phyloP scores from a whole-genome alignment of 495 filamentous ascomycete species.

The Trichocladium uniseriatum region DNA sequence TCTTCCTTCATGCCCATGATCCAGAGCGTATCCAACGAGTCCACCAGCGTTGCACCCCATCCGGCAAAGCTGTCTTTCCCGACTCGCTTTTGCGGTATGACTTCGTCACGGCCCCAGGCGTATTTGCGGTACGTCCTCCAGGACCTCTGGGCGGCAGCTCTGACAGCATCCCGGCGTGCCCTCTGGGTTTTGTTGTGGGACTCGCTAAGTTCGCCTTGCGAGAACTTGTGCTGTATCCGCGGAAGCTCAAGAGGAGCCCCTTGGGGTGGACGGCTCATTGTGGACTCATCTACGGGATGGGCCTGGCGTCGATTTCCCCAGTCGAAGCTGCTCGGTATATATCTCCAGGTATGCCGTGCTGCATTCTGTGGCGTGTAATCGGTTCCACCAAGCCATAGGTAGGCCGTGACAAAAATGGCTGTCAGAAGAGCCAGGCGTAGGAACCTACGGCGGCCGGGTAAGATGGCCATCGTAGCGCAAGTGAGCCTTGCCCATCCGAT shows the following conservation, averaged over 20 bases:
- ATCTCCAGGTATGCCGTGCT: slow-evolving; percentile 13
- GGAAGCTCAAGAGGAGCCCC: slow-evolving; percentile 29
- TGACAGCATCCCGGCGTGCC: slow-evolving; percentile 39
- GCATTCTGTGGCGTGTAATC: background rate
- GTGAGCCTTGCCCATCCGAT: slow-evolving; percentile 15
- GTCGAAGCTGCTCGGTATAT: slow-evolving; percentile 32
- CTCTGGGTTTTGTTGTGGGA: slow-evolving; percentile 23
- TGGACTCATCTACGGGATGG: slow-evolving; percentile 27
- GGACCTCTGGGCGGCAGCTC: slow-evolving; percentile 54
- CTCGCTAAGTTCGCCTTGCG: slow-evolving; percentile 23
- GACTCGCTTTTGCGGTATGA: slow-evolving; percentile 51
- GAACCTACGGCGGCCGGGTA: slow-evolving; percentile 17
- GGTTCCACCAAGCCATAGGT: slow-evolving; percentile 6
- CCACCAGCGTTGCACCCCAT: slow-evolving; percentile 84
- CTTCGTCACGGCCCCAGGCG: slow-evolving; percentile 71
- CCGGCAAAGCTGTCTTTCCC: slow-evolving; percentile 61
- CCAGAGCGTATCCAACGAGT: slow-evolving; percentile 79
- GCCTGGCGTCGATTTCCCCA: slow-evolving; percentile 31
- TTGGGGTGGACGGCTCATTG: slow-evolving; percentile 24
- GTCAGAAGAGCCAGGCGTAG: slow-evolving; percentile 17
- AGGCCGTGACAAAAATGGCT: slow-evolving; percentile 16
- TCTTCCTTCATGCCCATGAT: slow-evolving; percentile 80
- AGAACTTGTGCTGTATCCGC: slow-evolving; percentile 33
- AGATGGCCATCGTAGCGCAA: slow-evolving; percentile 15
- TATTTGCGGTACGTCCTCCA: slow-evolving; percentile 68